A percentile compares a stretch with the other conserved stretches of the same genome.
Evolutionary conservation across 495 filamentous ascomycete species (phyloP).

Genomic region (Trichoderma virens): DNA sequence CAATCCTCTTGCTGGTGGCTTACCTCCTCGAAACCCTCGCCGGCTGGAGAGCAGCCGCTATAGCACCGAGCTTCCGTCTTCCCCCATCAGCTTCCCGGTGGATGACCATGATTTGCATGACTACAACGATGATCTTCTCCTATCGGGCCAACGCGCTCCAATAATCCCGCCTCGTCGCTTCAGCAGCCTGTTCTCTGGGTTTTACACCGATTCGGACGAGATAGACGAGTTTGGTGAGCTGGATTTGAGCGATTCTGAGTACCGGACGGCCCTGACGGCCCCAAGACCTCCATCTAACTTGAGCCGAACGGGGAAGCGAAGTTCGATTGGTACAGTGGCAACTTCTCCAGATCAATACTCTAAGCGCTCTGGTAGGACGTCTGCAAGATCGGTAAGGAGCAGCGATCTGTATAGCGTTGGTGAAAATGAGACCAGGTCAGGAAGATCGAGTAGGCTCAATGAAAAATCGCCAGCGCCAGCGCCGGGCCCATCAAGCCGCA

Average conservation of each 20-base stretch:
- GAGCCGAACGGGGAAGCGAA: constrained; percentile 29
- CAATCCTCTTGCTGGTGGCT: constrained; percentile 41
- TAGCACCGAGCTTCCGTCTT: constrained; percentile 34
- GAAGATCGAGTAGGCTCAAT: constrained; percentile 19
- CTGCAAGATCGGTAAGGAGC: constrained; percentile 6
- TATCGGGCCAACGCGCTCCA: constrained; percentile 49
- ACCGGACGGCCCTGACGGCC: constrained; percentile 54
- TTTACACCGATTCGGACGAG: constrained; percentile 52
- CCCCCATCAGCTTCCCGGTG: constrained; percentile 26
- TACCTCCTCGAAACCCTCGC: constrained; percentile 45
- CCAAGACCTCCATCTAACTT: constrained; percentile 38
- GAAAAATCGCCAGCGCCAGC: constrained; percentile 20
- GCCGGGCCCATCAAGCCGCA: constrained; percentile 24
- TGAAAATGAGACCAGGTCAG: not conserved
- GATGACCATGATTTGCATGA: constrained; percentile 43
- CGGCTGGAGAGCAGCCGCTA: constrained; percentile 39
- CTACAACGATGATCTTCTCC: constrained; percentile 74
- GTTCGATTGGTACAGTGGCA: constrained; percentile 18
- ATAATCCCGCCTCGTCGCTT: constrained; percentile 64
- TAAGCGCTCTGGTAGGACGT: constrained; percentile 15
- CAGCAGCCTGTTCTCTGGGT: constrained; percentile 81
- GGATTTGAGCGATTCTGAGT: constrained; percentile 58
- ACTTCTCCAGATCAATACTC: constrained; percentile 28
- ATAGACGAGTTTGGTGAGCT: constrained; percentile 52
- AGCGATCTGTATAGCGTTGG: not conserved